Conservation (phyloP, 1,284 basidiomycete genomes). For the Puccinia coronata region DNA sequence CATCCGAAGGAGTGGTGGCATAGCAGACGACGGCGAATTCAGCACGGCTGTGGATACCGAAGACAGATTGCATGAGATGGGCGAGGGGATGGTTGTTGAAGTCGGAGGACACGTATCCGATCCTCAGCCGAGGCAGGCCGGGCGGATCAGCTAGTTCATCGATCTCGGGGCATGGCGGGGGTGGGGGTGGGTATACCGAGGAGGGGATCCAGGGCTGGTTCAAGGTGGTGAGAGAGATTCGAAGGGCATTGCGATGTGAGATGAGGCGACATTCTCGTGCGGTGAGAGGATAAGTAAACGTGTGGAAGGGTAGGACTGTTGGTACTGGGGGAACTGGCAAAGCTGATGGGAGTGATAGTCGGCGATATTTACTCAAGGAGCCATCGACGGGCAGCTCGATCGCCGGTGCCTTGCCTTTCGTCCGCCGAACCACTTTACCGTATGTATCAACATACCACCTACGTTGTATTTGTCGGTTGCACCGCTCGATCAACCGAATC, state of each 20-base stretch:
- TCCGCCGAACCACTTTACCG: constrained; percentile 55
- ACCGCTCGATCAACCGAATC: constrained; percentile 65
- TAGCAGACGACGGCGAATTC: constrained; percentile 65
- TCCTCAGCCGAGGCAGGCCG: constrained; percentile 60
- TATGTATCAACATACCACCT: constrained; percentile 64
- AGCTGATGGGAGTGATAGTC: constrained; percentile 59
- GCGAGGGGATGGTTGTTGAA: constrained; percentile 68
- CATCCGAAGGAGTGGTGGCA: constrained; percentile 65
- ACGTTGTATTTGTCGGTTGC: constrained; percentile 64
- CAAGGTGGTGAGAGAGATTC: constrained; percentile 64
- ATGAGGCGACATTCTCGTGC: constrained; percentile 65
- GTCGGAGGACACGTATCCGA: constrained; percentile 68
- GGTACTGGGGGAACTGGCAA: constrained; percentile 63
- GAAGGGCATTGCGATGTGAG: constrained; percentile 66
- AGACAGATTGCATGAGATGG: constrained; percentile 68
- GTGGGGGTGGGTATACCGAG: constrained; percentile 64
- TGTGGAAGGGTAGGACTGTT: constrained; percentile 67
- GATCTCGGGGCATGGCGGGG: constrained; percentile 58
- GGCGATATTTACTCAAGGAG: constrained; percentile 55
- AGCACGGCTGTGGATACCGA: constrained; percentile 63
- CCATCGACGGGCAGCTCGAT: constrained; percentile 27
- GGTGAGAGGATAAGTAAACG: constrained; percentile 66
- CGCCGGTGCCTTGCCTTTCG: constrained; percentile 5
- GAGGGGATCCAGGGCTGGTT: constrained; percentile 64
- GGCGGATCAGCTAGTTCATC: not conserved